Evolutionary conservation across 257 asterid species (phyloP), one percentile per base, ranked within the genome.

Genomic region (Solanum arcanum): DNA sequence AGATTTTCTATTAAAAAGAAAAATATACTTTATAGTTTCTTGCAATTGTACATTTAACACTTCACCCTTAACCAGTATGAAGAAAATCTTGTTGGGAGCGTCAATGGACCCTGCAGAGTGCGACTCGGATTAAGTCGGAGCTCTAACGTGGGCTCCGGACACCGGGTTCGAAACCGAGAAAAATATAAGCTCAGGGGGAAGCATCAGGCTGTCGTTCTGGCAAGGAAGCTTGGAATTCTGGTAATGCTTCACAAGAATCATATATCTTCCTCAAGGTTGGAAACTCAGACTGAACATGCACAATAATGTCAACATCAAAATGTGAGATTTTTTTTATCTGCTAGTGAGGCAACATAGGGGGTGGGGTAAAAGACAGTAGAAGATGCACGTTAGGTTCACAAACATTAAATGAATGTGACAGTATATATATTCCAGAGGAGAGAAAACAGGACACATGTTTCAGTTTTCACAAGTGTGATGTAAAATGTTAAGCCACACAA

Each of bases 121-220:
- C 39, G 39, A 6, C 39, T 37, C 39, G 7, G 7, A 37, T 5
- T 1, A 37, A 37, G 39, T 37, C 39, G 39, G 39, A 37, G 7
- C 7, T 37, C 39, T 37, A 37, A 37, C 1, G 39, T 37, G 39
- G 7, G 39, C 7, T 37, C 39, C 7, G 7, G 39, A 37, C 39
- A 37, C 39, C 39, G 39, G 39, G 7, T 37, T 7, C 2, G 6
- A 5, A 37, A 37, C 39, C 39, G 39, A 37, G 39, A 37, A 37
- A 37, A 37, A 6, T 15, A 70, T 31, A 16, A 56, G 77, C 5
- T 85, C 82, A 85, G 16, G 35, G 44, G 21, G 72, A 76, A 9
- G 96, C 98, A 86, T 94, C 98, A 39, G 98, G 98, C 86, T 95
- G 98, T 87, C 88, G 88, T 25, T 91, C 92, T 7, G 98, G 98